Conservation (phyloP, 192 early-diverging fungal genomes). For the Chytriomyces confervae region DNA sequence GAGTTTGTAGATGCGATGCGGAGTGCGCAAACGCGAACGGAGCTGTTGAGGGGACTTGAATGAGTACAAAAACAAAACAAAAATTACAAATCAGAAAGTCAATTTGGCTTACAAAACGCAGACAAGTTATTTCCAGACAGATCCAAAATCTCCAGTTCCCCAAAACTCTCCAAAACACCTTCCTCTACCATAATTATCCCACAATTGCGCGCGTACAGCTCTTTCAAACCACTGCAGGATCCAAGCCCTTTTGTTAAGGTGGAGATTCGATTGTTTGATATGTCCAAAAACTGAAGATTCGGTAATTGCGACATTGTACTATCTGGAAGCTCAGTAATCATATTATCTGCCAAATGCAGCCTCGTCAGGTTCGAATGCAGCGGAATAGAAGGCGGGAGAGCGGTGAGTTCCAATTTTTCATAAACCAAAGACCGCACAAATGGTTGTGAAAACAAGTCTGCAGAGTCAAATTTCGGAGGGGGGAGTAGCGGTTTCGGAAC, state of each 20-base stretch:
- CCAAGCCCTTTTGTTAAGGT: constrained; percentile 36
- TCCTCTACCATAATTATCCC: constrained; percentile 35
- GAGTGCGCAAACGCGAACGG: constrained; percentile 27
- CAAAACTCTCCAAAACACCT: constrained; percentile 38
- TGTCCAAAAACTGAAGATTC: constrained; percentile 42
- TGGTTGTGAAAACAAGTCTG: constrained; percentile 12
- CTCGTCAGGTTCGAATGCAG: constrained; percentile 30
- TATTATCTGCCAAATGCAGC: constrained; percentile 45
- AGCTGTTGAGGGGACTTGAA: constrained; percentile 25
- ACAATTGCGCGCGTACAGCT: constrained; percentile 44
- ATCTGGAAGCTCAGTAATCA: constrained; percentile 33
- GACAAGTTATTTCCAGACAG: constrained; percentile 40
- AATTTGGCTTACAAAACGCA: constrained; percentile 40
- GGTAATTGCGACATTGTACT: constrained; percentile 22
- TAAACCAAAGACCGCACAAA: constrained; percentile 1
- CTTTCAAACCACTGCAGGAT: constrained; percentile 36
- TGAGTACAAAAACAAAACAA: constrained; percentile 25
- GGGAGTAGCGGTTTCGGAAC: background rate
- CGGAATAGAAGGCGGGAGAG: constrained; percentile 13
- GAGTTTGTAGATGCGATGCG: constrained; percentile 34
- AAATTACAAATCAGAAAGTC: background rate
- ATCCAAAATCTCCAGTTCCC: constrained; percentile 49
- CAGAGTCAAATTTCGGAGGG: background rate
- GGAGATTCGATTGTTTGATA: constrained; percentile 45
- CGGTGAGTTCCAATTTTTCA: constrained; percentile 12